Evolutionary conservation across 768 basidiomycete genomes (phyloP).

Genomic region (Chalciporus sphaerocephalus): DNA sequence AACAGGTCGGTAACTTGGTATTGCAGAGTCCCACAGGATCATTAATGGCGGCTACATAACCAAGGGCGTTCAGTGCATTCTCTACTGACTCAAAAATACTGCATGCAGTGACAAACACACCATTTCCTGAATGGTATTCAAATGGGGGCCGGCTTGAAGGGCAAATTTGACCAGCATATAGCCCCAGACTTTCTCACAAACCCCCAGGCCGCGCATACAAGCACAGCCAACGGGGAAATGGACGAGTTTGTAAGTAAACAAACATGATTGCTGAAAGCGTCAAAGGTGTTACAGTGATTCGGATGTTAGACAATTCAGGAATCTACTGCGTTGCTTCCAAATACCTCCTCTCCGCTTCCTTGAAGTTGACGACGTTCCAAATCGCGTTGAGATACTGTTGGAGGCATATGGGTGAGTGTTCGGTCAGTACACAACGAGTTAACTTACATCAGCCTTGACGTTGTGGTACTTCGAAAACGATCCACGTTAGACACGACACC

Average conservation of each 20-base stretch:
- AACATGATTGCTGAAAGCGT: neutral
- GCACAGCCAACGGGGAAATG: no score
- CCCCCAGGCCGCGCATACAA: no score
- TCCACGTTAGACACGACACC: conserved; percentile 6
- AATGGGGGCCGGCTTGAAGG: no score
- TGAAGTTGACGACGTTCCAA: conserved; percentile 95
- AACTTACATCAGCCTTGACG: conserved; percentile 86
- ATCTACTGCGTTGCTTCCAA: conserved; percentile 35
- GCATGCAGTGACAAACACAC: no score
- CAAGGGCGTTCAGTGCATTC: no score
- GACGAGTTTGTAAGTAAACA: neutral
- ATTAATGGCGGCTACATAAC: no score
- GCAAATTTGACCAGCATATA: no score
- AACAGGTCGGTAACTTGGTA: no score
- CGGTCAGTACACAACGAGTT: neutral
- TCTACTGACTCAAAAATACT: no score
- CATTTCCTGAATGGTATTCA: no score
- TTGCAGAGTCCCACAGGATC: no score
- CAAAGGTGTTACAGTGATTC: conserved; percentile 7
- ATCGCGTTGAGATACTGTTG: conserved; percentile 87
- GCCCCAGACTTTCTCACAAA: no score
- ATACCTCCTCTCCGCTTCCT: conserved; percentile 73
- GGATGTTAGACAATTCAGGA: neutral
- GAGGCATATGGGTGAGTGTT: conserved; percentile 5
- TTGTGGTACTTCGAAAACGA: conserved; percentile 68